Percentiles rank a stretch among this genome's conserved stretches.
Evolutionary conservation across 352 stramenopile species (phyloP).

Genomic region (Globisporangium irregulare): DNA sequence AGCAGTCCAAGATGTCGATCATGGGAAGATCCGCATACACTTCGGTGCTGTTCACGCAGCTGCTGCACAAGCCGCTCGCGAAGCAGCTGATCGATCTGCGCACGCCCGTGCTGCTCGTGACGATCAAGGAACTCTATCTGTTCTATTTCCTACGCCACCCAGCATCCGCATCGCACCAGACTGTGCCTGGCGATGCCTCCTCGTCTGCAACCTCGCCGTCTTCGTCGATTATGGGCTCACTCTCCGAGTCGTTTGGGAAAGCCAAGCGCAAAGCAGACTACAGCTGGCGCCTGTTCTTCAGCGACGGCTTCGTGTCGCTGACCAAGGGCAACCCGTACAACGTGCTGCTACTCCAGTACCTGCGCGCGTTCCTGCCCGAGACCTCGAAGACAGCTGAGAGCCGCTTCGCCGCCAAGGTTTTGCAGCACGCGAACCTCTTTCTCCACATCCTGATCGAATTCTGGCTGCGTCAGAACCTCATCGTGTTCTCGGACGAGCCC

Average conservation of each 20-base stretch:
- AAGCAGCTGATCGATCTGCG: conserved; percentile 79
- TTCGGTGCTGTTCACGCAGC: conserved; percentile 75
- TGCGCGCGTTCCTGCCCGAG: conserved; percentile 76
- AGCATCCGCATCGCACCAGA: conserved; percentile 64
- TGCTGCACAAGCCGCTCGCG: conserved; percentile 75
- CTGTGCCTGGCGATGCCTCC: conserved; percentile 21
- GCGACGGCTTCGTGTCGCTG: conserved; percentile 59
- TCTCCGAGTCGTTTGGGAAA: conserved; percentile 51
- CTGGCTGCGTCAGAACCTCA: conserved; percentile 87
- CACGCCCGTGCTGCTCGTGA: conserved; percentile 74
- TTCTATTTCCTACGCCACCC: conserved; percentile 86
- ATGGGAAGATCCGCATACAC: conserved; percentile 59
- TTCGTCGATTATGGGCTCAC: conserved; percentile 42
- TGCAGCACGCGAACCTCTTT: conserved; percentile 80
- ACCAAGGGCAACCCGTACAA: conserved; percentile 82
- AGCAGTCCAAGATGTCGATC: conserved; percentile 80
- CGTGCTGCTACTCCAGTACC: conserved; percentile 78
- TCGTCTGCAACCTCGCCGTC: neutral
- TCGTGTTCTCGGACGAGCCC: conserved; percentile 73
- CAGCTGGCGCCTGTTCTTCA: conserved; percentile 73
- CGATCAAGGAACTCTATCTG: conserved; percentile 82
- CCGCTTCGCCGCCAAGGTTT: conserved; percentile 72
- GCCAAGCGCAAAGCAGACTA: conserved; percentile 47
- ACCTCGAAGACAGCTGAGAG: conserved; percentile 56
- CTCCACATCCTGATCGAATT: conserved; percentile 86